Base-by-base conservation (phyloP, 352 stramenopile genomes). In the Phytopythium delawarense region DNA sequence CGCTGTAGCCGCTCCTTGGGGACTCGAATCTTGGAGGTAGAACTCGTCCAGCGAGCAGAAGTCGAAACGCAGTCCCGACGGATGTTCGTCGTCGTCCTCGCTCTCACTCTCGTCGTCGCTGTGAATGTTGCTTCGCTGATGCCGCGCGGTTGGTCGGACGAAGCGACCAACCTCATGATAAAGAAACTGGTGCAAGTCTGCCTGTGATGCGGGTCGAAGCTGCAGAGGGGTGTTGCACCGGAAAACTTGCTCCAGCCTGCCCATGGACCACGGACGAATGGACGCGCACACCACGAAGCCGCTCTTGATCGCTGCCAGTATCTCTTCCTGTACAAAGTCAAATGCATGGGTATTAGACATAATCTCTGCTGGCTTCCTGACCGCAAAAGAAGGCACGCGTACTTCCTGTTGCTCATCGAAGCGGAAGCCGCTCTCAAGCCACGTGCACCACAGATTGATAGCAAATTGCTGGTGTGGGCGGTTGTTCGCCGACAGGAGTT, bases 381-480 rank as follows among this genome's bases (percentile, higher is more conserved):
- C 21, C 12, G 42, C 4, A n/a, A 53, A 25, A 58, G 35, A 32
- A 44, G 25, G 32, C 25, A 58, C 0, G 18, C 70, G 59, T 69
- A 91, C 80, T 69, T 92, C 81, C 70, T 94, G 82, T 42, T 78
- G 69, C 9, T 75, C 70, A 61, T 84, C 82, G 12, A 91, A 79
- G 32, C 37, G 30, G 4, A 88, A 57, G 0, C 48, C 54, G 2
- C 69, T 57, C 16, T 89, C 70, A 21, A 94, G 49, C 75, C 82
- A 90, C 34, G 67, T 69, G 62, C 85, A 92, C 85, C 83, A 92
- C 39, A 92, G 65, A 15, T 86, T 71, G 35, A 94, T 72, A 28
- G 80, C 80, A 46, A 90, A 85, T 23, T 76, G 62, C 59, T 87
- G 77, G 49, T 91, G 71, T 4, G 51, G 23, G 16, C 45, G 58